Evolutionary conservation across 1,284 basidiomycete genomes (phyloP).

Genomic region (Papiliotrema flavescens): DNA sequence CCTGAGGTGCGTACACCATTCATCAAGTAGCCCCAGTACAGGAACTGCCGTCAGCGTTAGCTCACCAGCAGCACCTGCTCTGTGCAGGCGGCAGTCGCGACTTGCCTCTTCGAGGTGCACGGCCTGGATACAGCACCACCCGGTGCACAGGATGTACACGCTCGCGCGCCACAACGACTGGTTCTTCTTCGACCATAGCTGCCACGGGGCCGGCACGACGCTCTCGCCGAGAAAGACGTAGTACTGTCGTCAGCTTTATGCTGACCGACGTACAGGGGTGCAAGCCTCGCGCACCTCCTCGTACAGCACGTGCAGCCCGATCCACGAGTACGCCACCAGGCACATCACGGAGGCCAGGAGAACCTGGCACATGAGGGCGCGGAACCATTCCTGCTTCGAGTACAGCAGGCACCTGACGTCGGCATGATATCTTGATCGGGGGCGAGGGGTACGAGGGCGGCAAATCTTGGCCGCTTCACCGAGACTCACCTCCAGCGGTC

Average conservation of each 20-base stretch:
- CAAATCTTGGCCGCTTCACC: too few species aligned
- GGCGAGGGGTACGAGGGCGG: too few species aligned
- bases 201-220: slow-evolving; percentile 24
- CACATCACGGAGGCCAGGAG: slow-evolving; percentile 17
- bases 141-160: slow-evolving; percentile 22
- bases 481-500: slow-evolving; percentile 27
- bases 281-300: slow-evolving; percentile 16
- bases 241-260: slow-evolving; percentile 18
- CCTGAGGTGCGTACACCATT: slow-evolving; percentile 19
- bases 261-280: neutral
- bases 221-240: slow-evolving; percentile 16
- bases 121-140: slow-evolving; percentile 30
- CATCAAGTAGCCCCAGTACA: slow-evolving; percentile 40
- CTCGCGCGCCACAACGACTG: slow-evolving; percentile 12
- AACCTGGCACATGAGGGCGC: slow-evolving; percentile 25
- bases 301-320: slow-evolving; percentile 24
- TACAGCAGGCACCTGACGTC: slow-evolving; percentile 25
- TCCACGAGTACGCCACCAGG: slow-evolving; percentile 16
- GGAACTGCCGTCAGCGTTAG: neutral
- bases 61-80: neutral
- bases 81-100: too few species aligned
- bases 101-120: slow-evolving; percentile 34
- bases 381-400: slow-evolving; percentile 27
- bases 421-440: neutral
- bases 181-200: slow-evolving; percentile 17